These are phyloP conservation scores for Coccomyxa subellipsoidea DNA, from an alignment of 163 green algal genomes.

Conservation along the genomic window DNA sequence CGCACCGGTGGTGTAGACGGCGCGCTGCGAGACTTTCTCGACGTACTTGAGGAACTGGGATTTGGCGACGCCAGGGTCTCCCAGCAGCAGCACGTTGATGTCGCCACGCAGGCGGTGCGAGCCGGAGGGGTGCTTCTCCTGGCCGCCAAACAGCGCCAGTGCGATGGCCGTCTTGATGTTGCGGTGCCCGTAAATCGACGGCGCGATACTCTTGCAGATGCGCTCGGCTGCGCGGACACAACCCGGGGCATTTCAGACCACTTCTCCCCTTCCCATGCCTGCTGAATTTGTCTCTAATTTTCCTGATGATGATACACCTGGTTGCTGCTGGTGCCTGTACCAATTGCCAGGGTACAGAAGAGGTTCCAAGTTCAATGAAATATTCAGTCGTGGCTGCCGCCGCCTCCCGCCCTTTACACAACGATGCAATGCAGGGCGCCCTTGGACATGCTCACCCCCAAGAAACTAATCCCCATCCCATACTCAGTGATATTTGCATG, in stretches of 20 bases:
- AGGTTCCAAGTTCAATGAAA: too few relatives aligned
- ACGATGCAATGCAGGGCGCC: too few relatives aligned
- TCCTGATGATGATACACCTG: too few relatives aligned
- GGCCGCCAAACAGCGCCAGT: conserved; percentile 92
- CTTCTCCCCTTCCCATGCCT: not conserved
- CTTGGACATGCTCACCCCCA: too few relatives aligned
- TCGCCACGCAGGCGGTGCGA: conserved; percentile 86
- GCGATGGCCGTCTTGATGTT: conserved; percentile 96
- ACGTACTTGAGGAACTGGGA: conserved; percentile 98
- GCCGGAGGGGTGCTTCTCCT: conserved; percentile 69
- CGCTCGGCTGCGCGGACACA: conserved; percentile 53
- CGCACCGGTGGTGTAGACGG: conserved; percentile 92
- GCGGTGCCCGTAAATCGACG: conserved; percentile 96
- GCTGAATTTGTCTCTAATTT: not conserved
- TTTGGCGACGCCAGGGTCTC: conserved; percentile 96
- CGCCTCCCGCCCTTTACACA: too few relatives aligned
- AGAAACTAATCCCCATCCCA: too few relatives aligned
- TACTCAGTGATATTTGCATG: too few relatives aligned
- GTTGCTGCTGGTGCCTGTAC: too few relatives aligned
- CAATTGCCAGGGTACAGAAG: too few relatives aligned
- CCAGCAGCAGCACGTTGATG: conserved; percentile 98
- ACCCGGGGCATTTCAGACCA: not conserved
- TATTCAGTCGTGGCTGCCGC: too few relatives aligned
- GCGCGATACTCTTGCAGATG: conserved; percentile 94
- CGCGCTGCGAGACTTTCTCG: conserved; percentile 86